These are phyloP conservation scores for Bacidia gigantensis DNA, from an alignment of 495 filamentous ascomycete species.

Conservation along the genomic window DNA sequence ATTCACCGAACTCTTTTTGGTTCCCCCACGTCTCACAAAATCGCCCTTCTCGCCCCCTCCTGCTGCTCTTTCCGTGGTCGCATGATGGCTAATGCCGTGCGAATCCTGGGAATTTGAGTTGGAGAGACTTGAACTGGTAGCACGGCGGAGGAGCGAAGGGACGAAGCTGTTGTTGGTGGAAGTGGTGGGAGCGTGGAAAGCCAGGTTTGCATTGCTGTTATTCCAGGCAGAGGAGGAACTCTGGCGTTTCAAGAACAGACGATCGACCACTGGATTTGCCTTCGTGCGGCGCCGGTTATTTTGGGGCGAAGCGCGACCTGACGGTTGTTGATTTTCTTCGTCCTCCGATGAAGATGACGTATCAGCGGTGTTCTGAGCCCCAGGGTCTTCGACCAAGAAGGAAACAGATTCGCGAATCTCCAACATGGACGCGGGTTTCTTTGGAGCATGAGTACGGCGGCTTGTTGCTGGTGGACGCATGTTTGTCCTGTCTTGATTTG, in stretches of 20 bases:
- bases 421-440: slow-evolving; percentile 52
- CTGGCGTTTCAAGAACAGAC: slow-evolving; percentile 61
- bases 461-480: slow-evolving; percentile 44
- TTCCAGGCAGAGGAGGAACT: slow-evolving; percentile 40
- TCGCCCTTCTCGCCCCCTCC: slow-evolving; percentile 26
- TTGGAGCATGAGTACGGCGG: slow-evolving; percentile 45
- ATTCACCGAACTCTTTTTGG: slow-evolving; percentile 68
- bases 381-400: slow-evolving; percentile 64
- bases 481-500: slow-evolving; percentile 32
- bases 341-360: slow-evolving; percentile 25
- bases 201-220: slow-evolving; percentile 32
- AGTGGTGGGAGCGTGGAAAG: slow-evolving; percentile 41
- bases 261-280: slow-evolving; percentile 52
- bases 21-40: slow-evolving; percentile 34
- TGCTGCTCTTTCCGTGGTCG: slow-evolving; percentile 25
- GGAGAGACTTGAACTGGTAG: slow-evolving; percentile 42
- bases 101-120: slow-evolving; percentile 30
- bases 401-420: slow-evolving; percentile 72
- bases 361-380: slow-evolving; percentile 35
- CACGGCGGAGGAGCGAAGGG: slow-evolving; percentile 64
- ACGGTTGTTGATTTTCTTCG: slow-evolving; percentile 20
- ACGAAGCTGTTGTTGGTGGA: slow-evolving; percentile 48
- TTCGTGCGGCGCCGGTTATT: slow-evolving; percentile 35
- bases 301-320: slow-evolving; percentile 24
- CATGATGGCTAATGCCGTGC: slow-evolving; percentile 23